Conservation (phyloP, 2,329 filamentous ascomycete species). For the Trichocomaceae sp. region DNA sequence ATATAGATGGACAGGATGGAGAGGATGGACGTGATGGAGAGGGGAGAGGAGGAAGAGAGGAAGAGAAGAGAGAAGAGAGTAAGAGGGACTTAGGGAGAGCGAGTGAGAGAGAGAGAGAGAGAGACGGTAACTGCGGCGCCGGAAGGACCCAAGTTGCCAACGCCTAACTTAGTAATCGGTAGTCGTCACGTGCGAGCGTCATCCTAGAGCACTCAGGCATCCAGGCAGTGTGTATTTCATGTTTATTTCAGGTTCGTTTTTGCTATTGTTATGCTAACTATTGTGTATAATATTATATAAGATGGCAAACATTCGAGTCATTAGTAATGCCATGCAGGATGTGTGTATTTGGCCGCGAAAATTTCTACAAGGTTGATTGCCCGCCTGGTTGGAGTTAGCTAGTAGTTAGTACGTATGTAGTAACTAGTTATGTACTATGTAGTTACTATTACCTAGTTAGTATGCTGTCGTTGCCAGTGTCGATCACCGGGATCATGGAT, state of each 20-base stretch:
- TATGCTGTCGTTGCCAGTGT: neutral
- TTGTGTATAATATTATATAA: too few species aligned
- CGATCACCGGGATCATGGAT: neutral
- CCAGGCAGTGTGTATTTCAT: too few species aligned
- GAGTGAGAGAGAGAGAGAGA: neutral
- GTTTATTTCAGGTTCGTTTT: too few species aligned
- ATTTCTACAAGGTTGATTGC: too few species aligned
- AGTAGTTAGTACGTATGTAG: too few species aligned
- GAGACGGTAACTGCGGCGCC: conserved; percentile 7
- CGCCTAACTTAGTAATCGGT: conserved; percentile 3
- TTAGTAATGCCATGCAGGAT: too few species aligned
- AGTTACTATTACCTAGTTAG: too few species aligned
- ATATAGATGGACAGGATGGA: neutral
- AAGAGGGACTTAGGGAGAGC: neutral
- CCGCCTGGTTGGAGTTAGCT: too few species aligned
- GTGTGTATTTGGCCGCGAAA: too few species aligned
- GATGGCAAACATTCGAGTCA: too few species aligned
- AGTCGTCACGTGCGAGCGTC: conserved; percentile 32
- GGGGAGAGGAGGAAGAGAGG: neutral
- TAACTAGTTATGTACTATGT: too few species aligned
- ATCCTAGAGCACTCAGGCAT: conserved; percentile 14
- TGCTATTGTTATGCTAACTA: too few species aligned
- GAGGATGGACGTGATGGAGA: neutral
- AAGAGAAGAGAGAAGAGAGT: neutral
- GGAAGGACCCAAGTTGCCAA: conserved; percentile 19